Percentiles rank a stretch among this genome's conserved stretches.
These are phyloP conservation scores for Globisporangium uncinulatum DNA, from an alignment of 352 stramenopile genomes.

Conservation along the genomic window DNA sequence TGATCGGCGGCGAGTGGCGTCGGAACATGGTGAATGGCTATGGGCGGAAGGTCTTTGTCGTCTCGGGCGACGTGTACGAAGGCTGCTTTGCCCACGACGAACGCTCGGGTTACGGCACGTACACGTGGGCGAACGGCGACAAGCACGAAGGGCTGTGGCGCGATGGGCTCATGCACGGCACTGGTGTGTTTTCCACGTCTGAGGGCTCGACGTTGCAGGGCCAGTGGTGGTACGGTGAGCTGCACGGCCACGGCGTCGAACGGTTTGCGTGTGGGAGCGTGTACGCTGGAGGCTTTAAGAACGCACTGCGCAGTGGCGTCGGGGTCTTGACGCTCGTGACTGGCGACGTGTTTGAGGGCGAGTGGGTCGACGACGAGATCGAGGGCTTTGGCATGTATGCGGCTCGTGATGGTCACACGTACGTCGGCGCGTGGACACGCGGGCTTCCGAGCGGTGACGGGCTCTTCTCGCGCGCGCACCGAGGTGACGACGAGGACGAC, in stretches of 20 bases:
- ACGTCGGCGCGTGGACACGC: conserved; percentile 50
- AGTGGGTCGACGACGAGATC: conserved; percentile 43
- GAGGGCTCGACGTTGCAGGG: conserved; percentile 35
- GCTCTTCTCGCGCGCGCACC: conserved; percentile 35
- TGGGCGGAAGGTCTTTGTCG: conserved; percentile 52
- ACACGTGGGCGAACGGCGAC: conserved; percentile 68
- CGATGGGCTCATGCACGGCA: conserved; percentile 57
- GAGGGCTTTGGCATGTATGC: conserved; percentile 66
- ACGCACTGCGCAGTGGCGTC: conserved; percentile 39
- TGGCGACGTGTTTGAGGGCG: conserved; percentile 65
- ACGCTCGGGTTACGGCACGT: conserved; percentile 58
- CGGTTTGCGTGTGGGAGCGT: conserved; percentile 49
- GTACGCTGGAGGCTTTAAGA: conserved; percentile 48
- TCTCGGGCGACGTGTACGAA: conserved; percentile 63
- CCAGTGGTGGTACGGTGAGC: conserved; percentile 34
- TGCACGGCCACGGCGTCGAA: conserved; percentile 44
- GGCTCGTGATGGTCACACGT: conserved; percentile 32
- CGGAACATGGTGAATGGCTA: conserved; percentile 57
- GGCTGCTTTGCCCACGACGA: conserved; percentile 57
- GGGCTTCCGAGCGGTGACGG: conserved; percentile 48
- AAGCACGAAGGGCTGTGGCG: conserved; percentile 56
- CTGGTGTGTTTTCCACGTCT: conserved; percentile 38
- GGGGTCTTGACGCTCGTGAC: conserved; percentile 49
- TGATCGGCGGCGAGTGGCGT: conserved; percentile 55
- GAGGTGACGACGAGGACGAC: conserved; percentile 20